Percentiles rank a stretch among this genome's conserved stretches.
These are phyloP conservation scores for Paxillus involutus DNA, from an alignment of 768 basidiomycete genomes.

Conservation along the genomic window DNA sequence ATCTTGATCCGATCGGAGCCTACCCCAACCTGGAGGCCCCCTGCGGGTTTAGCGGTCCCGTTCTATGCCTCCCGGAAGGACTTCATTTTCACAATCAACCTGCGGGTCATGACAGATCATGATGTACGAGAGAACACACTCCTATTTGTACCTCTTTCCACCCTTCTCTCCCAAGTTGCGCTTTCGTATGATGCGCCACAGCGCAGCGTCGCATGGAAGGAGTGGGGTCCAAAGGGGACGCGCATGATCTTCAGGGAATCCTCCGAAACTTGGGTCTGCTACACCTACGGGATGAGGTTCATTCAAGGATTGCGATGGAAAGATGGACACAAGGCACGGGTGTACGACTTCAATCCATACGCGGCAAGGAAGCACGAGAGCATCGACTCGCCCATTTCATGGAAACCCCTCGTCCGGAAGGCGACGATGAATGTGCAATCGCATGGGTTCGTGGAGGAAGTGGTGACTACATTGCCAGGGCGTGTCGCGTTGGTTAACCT, in stretches of 20 bases:
- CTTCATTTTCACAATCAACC: slow-evolving; percentile 32
- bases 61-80: slow-evolving; percentile 25
- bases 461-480: slow-evolving; percentile 30
- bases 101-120: slow-evolving; percentile 11
- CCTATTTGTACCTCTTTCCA: slow-evolving; percentile 33
- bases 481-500: slow-evolving; percentile 20
- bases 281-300: slow-evolving; percentile 35
- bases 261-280: slow-evolving; percentile 36
- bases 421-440: slow-evolving; percentile 8
- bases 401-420: slow-evolving; percentile 17
- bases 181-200: slow-evolving; percentile 3
- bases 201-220: slow-evolving; percentile 22
- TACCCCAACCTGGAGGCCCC: slow-evolving; percentile 25
- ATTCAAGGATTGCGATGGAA: slow-evolving; percentile 26
- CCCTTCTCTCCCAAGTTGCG: slow-evolving; percentile 24
- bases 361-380: slow-evolving; percentile 14
- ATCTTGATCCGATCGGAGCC: slow-evolving; percentile 35
- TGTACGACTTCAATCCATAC: slow-evolving; percentile 35
- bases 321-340: slow-evolving; percentile 14
- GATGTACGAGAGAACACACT: slow-evolving; percentile 15
- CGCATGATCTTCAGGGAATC: slow-evolving; percentile 28
- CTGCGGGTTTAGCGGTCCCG: slow-evolving; percentile 9
- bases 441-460: slow-evolving; percentile 19
- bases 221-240: slow-evolving; percentile 32
- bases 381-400: slow-evolving; percentile 4